Base-by-base conservation (phyloP, 345 rosid genomes). In the Hypericum androsaemum region DNA sequence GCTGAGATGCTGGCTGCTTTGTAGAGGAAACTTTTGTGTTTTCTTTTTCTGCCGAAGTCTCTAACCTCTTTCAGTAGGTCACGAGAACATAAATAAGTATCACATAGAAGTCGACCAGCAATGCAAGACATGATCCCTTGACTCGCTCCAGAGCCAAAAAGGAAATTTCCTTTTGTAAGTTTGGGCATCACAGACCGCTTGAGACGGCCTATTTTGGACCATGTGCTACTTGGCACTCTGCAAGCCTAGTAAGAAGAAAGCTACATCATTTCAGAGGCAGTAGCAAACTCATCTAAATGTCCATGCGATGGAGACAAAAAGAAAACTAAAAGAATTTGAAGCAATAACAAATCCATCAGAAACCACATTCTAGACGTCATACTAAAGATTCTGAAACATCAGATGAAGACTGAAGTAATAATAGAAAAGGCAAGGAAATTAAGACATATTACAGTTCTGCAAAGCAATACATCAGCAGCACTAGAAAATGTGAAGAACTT, bases 201-300 rank as follows among this genome's bases (percentile, higher is more conserved):
- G 47, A 92, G 88, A 47, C 97, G 95, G 40, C 98, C 98, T 68
- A 92, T 70, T 77, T 85, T 92, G 73, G 98, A 92, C 98, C 98
- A 92, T 84, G 78, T 87, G 73, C 71, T 75, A 76, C 94, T 78
- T 49, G 80, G 76, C 61, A 92, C 98, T 66, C 70, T 78, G 61
- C 98, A 92, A 67, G 80, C 90, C 98, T 92, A 73, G 68, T 38
- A 45, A 45, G 22, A 56, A 41, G 14, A n/a, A 53, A 45, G 43
- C 12, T 14, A 0, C 8, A 42, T 14, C 39, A 37, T 47, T 38
- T 48, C 39, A 49, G 37, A 52, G 39, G 36, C 10, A 58, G 37
- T 36, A 41, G 45, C 11, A n/a, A 54, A 49, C 54, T 50, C 42
- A 53, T 43, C 4, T n/a, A 47, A 10, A 43, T 47, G 47, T 41